These are phyloP conservation scores for Hypoxylon sp. DNA, from an alignment of 2,329 filamentous ascomycete species.

Conservation along the genomic window DNA sequence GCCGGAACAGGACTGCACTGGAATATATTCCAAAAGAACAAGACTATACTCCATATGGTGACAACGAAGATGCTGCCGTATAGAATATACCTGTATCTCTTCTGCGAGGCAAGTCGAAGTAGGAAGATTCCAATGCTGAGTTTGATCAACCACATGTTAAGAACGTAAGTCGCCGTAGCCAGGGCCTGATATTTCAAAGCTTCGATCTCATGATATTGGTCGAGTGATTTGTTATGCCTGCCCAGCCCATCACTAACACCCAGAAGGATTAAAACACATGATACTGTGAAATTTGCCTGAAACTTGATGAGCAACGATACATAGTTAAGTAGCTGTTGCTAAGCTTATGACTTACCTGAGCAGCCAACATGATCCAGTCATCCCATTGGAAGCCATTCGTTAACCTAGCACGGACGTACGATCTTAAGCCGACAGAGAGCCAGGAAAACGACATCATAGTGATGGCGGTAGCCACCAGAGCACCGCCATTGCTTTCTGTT, in stretches of 20 bases:
- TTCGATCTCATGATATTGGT: slow-evolving; percentile 51
- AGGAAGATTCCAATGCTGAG: slow-evolving; percentile 63
- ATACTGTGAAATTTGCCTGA: slow-evolving; percentile 57
- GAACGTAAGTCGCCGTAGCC: slow-evolving; percentile 59
- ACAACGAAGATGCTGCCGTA: slow-evolving; percentile 57
- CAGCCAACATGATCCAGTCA: slow-evolving; percentile 63
- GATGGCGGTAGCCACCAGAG: slow-evolving; percentile 47
- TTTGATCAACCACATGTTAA: slow-evolving; percentile 66
- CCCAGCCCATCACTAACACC: slow-evolving; percentile 57
- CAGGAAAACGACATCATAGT: slow-evolving; percentile 48
- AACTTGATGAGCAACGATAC: too few relatives aligned
- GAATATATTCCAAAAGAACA: slow-evolving; percentile 61
- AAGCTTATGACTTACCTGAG: slow-evolving; percentile 53
- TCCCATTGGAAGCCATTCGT: slow-evolving; percentile 55
- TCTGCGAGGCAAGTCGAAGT: slow-evolving; percentile 56
- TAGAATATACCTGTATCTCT: slow-evolving; percentile 59
- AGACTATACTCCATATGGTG: slow-evolving; percentile 55
- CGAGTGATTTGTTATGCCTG: slow-evolving; percentile 56
- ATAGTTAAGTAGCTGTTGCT: too few relatives aligned
- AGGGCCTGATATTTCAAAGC: slow-evolving; percentile 63
- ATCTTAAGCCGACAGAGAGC: slow-evolving; percentile 43
- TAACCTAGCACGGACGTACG: slow-evolving; percentile 44
- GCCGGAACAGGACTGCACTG: slow-evolving; percentile 60
- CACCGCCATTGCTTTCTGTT: slow-evolving; percentile 45
- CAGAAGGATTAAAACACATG: slow-evolving; percentile 56